Conservation (phyloP, 805 yeast species). For the Sugiyamaella marilandica region DNA sequence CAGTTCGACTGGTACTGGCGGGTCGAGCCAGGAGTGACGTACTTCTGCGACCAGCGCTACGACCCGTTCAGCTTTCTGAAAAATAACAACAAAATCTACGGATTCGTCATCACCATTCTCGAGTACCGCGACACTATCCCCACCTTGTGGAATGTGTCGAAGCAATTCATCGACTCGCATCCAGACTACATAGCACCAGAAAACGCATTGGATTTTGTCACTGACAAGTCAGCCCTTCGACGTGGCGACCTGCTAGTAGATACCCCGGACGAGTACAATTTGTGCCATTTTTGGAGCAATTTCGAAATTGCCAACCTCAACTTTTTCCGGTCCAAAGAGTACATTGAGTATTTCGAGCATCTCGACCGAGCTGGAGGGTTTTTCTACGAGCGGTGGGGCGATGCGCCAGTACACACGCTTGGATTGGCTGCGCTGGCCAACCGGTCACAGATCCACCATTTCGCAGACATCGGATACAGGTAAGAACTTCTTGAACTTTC, state of each 20-base stretch:
- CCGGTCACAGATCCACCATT: conserved; percentile 61
- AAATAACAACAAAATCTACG: conserved; percentile 71
- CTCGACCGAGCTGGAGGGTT: conserved; percentile 74
- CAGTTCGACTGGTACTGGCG: conserved; percentile 90
- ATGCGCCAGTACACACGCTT: conserved; percentile 83
- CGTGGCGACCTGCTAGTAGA: conserved; percentile 39
- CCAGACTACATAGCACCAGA: conserved; percentile 63
- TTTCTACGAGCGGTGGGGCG: conserved; percentile 94
- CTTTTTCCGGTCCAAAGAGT: conserved; percentile 69
- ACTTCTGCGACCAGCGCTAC: conserved; percentile 64
- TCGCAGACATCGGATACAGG: conserved; percentile 74
- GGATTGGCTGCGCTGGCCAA: conserved; percentile 59
- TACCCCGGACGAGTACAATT: conserved; percentile 60
- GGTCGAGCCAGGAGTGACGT: conserved; percentile 89
- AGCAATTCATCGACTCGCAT: conserved; percentile 55
- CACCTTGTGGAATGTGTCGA: conserved; percentile 70
- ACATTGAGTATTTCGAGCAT: conserved; percentile 59
- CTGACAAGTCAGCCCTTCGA: conserved; percentile 44
- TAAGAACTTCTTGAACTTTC: conserved; percentile 4
- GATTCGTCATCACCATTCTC: conserved; percentile 76
- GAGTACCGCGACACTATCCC: conserved; percentile 86
- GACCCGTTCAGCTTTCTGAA: conserved; percentile 85
- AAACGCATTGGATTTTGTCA: conserved; percentile 54
- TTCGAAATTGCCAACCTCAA: conserved; percentile 75
- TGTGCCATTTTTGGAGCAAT: conserved; percentile 86